Base-by-base conservation (phyloP, 2,329 filamentous ascomycete species). In the Phialemonium atrogriseum region DNA sequence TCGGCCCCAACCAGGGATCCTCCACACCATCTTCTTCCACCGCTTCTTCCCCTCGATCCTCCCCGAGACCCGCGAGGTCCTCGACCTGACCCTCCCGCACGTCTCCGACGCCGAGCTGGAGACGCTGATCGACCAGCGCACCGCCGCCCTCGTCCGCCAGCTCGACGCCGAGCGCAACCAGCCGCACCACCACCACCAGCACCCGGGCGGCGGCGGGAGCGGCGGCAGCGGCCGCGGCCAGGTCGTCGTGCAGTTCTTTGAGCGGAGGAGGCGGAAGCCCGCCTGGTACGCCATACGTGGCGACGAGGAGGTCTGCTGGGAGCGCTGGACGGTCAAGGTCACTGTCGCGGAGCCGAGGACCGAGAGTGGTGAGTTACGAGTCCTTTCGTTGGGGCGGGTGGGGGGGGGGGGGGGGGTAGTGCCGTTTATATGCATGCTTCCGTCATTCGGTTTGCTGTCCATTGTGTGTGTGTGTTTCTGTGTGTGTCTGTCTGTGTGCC, bases 21-120 rank as follows among this genome's bases (percentile, higher is more conserved):
- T 96, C 30, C 88, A 95, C 58, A 93, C 88, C 30, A 95, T 96
- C 57, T 98, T 96, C 76, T 96, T 96, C 72, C 88, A 95, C 65
- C 83, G 91, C 51, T 94, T 89, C 73, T 95, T 96, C 68, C 86
- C 86, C 35, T 80, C 85, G 36, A 73, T 95, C 46, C 68, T 75
- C 24, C 89, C 91, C 5, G 74, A 77, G 41, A 87, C 85, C 41
- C 80, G 86, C 61, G 88, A 95, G 52, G 78, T 95, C 41, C 79
- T 95, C 44, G 88, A 94, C 59, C 73, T 94, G 39, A 88, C 86
- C 20, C 75, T 96, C 17, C 88, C 91, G 31, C 84, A 84, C 49
- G 83, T 96, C 51, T 78, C 87, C 54, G 86, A 95, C 52, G 80
- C 82, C 43, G 86, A 94, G 58, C 79, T 96, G 42, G 86, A 94